Base-by-base conservation (phyloP, 176 grass and related monocot genomes). In the Triticum monococcum region DNA sequence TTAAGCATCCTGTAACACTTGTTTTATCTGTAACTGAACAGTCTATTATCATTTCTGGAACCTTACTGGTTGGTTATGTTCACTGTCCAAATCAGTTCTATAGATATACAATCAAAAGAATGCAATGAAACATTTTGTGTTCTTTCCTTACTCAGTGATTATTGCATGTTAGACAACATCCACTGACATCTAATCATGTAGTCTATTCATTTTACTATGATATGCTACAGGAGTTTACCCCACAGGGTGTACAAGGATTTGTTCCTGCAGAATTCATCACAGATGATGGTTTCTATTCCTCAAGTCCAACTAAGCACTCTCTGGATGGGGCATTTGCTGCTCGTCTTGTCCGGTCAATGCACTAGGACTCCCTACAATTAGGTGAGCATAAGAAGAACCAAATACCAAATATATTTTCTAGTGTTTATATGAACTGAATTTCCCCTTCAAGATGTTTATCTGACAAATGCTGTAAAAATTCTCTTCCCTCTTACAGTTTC, bases 291-390 rank as follows among this genome's bases (percentile, higher is more conserved):
- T 98, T 95, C 86, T 98, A 93, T 91, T 95, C 88, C 64, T 95
- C 95, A 82, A 92, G 86, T 89, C 93, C 93, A 84, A 92, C 90
- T 65, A 95, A 93, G 28, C 95, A 95, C 88, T 77, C 87, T 65
- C 93, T 98, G 54, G 95, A 98, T 73, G 93, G 95, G 68, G 89
- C 95, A 89, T 98, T 98, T 89, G 93, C 93, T 80, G 91, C 95
- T 76, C 93, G 93, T 43, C 87, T 98, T 77, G 68, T 95, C 28
- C 85, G 86, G 32, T 92, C 89, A 62, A 57, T 48, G 11, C 26
- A 79, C 66, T 93, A 86, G 79, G 75, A 38, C 50, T 78, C 18
- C 18, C 33, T 48, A 81, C 48, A 68, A 30, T 65, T 77, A 79
- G 77, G 86, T 91, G 70, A 91, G 28, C 8, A 32, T 76, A 12